Evolutionary conservation across 176 grass and related monocot species (phyloP), one percentile per base, ranked within the genome.

Genomic region (Dendrocalamus sinicus): DNA sequence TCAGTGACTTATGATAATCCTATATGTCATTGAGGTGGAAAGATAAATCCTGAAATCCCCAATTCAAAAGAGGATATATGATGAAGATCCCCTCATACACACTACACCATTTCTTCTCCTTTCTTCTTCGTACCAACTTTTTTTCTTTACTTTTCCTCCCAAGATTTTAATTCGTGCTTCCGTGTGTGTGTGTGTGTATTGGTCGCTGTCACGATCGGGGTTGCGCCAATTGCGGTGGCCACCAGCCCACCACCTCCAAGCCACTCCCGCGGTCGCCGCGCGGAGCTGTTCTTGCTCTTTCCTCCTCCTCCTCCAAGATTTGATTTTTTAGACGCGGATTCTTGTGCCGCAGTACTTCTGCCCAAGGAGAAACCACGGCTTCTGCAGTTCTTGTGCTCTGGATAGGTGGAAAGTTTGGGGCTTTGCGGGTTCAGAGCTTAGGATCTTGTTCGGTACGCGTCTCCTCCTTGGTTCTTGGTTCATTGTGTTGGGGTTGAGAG

Each of bases 161-260:
- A 35, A 78, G 48, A 78, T 82, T 63, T 62, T 63, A 64, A 72
- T 35, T 78, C 43, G 20, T 17, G 55, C 45, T 16, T 14, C 72
- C 40, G n/a, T 28, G 78, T 78, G 72, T 30, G 26, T 62, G 20
- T 24, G 78, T 71, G 78, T 73, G 84, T 75, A 72, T 81, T 88
- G 86, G 82, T 86, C 51, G 90, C 48, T 78, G 77, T 89, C 90
- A 89, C 86, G 86, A 83, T 89, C 75, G 60, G 26, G 14, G 45
- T 2, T 71, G 57, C 47, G 70, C 53, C 65, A 75, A 63, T 85
- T 62, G 76, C 80, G 81, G 81, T 85, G 67, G 60, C 72, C 82
- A 69, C 37, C 37, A 39, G 37, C 37, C 4, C 32, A 44, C 86
- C 77, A 79, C 74, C 75, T 86, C 57, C 59, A 79, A 91, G 75